phyloP scores from a whole-genome alignment of 140 eudicot species.

The Ambrosia hybrid region DNA sequence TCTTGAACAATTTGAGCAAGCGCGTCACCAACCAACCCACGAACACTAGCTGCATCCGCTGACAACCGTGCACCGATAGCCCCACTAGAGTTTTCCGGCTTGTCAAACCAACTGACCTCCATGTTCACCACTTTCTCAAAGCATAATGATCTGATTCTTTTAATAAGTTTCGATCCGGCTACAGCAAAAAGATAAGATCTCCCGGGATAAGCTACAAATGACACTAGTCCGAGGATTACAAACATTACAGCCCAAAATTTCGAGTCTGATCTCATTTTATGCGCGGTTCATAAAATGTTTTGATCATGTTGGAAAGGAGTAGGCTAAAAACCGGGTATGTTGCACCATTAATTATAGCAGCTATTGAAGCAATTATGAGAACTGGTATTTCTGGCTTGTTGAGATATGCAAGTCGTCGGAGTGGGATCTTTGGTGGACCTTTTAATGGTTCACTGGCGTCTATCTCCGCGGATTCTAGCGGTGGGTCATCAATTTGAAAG shows the following conservation, averaged over 20 bases:
- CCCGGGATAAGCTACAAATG: constrained; percentile 53
- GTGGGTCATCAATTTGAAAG: not conserved
- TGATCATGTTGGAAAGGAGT: constrained; percentile 52
- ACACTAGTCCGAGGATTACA: constrained; percentile 46
- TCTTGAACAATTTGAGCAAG: constrained; percentile 79
- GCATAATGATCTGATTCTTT: constrained; percentile 65
- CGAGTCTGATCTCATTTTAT: constrained; percentile 52
- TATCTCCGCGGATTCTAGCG: constrained; percentile 17
- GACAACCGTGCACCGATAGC: constrained; percentile 82
- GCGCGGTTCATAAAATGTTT: constrained; percentile 52
- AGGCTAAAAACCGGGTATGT: constrained; percentile 59
- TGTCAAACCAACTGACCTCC: constrained; percentile 87
- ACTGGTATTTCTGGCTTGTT: constrained; percentile 78
- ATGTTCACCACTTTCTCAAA: constrained; percentile 64
- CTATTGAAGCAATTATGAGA: constrained; percentile 47
- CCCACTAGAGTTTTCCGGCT: constrained; percentile 68
- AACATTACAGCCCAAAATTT: constrained; percentile 75
- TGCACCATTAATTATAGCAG: constrained; percentile 57
- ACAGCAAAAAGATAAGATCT: constrained; percentile 61
- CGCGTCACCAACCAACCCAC: constrained; percentile 80
- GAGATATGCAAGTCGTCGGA: constrained; percentile 58
- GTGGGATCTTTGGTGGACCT: constrained; percentile 44
- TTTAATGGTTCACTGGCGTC: constrained; percentile 35
- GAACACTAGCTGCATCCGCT: constrained; percentile 72
- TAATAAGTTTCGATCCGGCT: constrained; percentile 66